phyloP scores from a whole-genome alignment of 2,329 filamentous ascomycete species.

The Fusarium mexicanum region DNA sequence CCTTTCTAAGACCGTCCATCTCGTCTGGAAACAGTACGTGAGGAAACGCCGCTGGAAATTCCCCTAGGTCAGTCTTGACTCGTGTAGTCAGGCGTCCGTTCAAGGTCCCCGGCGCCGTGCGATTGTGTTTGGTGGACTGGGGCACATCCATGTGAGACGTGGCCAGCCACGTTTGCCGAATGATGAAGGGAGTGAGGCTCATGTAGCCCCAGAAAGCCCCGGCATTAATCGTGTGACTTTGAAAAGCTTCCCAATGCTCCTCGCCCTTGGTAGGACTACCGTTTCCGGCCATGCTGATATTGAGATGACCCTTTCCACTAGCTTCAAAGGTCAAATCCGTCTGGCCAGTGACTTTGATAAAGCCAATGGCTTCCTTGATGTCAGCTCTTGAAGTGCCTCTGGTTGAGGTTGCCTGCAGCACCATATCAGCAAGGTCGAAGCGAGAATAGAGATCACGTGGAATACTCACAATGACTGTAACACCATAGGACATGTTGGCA shows the following conservation, averaged over 20 bases:
- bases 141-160: not conserved
- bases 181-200: not conserved
- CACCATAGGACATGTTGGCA: not conserved
- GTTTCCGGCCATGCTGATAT: not conserved
- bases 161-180: rapidly evolving
- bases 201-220: not conserved
- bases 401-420: not conserved
- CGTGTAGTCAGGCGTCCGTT: not conserved
- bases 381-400: not conserved
- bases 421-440: not conserved
- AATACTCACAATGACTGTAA: not conserved
- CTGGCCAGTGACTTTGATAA: not conserved
- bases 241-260: not conserved
- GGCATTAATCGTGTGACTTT: rapidly evolving
- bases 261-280: not conserved
- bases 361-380: not conserved
- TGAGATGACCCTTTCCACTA: not conserved
- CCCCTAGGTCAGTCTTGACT: not conserved
- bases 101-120: not conserved
- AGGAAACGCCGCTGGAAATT: not conserved
- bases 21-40: not conserved
- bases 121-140: not conserved
- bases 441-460: rapidly evolving
- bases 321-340: not conserved
- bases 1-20: not conserved